A percentile compares a stretch with the other conserved stretches of the same genome.
These are phyloP conservation scores for Suhomyces canberraensis DNA, from an alignment of 805 yeast genomes.

Conservation along the genomic window DNA sequence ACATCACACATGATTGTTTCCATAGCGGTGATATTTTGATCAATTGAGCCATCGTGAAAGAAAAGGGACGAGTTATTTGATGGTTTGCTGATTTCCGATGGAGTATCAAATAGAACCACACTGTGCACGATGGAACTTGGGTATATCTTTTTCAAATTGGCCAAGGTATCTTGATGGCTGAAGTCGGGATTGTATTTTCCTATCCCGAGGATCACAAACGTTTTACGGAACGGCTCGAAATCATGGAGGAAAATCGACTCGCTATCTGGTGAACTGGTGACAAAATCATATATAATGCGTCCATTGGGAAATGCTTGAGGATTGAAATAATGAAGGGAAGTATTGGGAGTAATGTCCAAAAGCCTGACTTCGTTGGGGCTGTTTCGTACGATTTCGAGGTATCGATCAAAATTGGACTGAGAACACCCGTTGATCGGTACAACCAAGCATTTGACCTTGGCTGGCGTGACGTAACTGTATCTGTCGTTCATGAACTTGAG, in stretches of 20 bases:
- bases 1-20: conserved; percentile 76
- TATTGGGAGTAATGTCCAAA: conserved; percentile 70
- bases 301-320: conserved; percentile 88
- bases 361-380: conserved; percentile 61
- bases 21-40: conserved; percentile 23
- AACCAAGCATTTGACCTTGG: conserved; percentile 61
- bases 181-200: conserved; percentile 24
- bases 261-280: conserved; percentile 44
- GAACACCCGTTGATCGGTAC: conserved; percentile 61
- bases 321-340: conserved; percentile 50
- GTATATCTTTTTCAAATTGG: conserved; percentile 42
- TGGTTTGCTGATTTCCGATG: conserved; percentile 19
- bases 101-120: conserved; percentile 52
- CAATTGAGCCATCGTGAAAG: conserved; percentile 26
- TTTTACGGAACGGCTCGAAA: conserved; percentile 84
- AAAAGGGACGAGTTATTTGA: conserved; percentile 11
- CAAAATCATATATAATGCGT: conserved; percentile 57
- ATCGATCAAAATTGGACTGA: conserved; percentile 39
- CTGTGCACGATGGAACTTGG: conserved; percentile 56
- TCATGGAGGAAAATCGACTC: conserved; percentile 72
- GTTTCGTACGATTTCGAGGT: conserved; percentile 42
- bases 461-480: conserved; percentile 57
- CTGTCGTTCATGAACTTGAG: conserved; percentile 7
- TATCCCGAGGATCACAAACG: conserved; percentile 56
- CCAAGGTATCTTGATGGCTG: conserved; percentile 19